These are phyloP conservation scores for Stephania japonica DNA, from an alignment of 164 flowering plant genomes.

Conservation along the genomic window DNA sequence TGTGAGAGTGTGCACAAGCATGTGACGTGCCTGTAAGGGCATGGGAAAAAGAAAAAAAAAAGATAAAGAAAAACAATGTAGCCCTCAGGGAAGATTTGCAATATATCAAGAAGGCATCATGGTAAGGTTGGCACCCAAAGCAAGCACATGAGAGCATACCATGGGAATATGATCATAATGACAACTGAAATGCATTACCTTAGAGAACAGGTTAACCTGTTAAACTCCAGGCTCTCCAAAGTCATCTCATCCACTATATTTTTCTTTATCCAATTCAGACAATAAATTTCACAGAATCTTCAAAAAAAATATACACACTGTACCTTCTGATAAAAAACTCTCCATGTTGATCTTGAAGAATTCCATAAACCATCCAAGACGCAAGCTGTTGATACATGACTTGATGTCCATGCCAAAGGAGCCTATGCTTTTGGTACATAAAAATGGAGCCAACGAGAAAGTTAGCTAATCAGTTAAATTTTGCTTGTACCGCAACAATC, in stretches of 20 bases:
- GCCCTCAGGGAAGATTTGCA: too few relatives aligned
- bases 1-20: too few relatives aligned
- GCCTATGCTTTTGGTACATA: slow-evolving; percentile 46
- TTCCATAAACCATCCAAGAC: slow-evolving; percentile 98
- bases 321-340: slow-evolving; percentile 96
- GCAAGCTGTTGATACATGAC: slow-evolving; percentile 94
- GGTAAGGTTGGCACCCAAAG: too few relatives aligned
- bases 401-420: slow-evolving; percentile 99
- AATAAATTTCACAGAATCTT: too few relatives aligned
- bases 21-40: too few relatives aligned
- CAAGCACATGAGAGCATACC: not conserved
- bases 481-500: not conserved
- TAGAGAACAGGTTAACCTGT: too few relatives aligned
- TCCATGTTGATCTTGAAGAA: slow-evolving; percentile 90
- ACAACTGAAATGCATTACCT: not conserved
- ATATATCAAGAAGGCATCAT: too few relatives aligned
- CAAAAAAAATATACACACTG: not conserved
- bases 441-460: slow-evolving; percentile 10
- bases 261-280: too few relatives aligned
- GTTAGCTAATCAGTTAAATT: slow-evolving; percentile 9
- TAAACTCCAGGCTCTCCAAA: too few relatives aligned
- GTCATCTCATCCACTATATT: too few relatives aligned
- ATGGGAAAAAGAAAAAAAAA: too few relatives aligned
- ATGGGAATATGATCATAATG: not conserved
- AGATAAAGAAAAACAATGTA: too few relatives aligned